Evolutionary conservation across 73 alveolate genomes (phyloP), one percentile per base, ranked within the genome.

Genomic region (Paramecium tetraurelia): DNA sequence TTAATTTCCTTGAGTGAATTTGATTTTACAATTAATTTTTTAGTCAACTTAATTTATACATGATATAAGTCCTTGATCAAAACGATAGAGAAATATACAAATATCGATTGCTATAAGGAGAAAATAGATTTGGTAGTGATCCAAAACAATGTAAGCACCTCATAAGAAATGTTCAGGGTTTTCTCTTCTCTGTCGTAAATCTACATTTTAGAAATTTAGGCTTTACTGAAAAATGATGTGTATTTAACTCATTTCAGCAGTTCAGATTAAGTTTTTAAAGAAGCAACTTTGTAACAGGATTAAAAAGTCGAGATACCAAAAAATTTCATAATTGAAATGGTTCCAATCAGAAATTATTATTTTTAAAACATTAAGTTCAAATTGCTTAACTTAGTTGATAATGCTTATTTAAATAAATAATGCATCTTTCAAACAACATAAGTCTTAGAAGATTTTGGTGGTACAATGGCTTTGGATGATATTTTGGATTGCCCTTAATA

Each of bases 91-190:
- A 36, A 38, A 31, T 72, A 12, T 33, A 33, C 31, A 72, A 40
- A 72, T 72, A 72, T 72, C 5, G 16, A 38, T 38, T 72, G 59
- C 1, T 72, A 36, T 14, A 31, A 14, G 86, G 86, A 14, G 86
- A 72, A 36, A 72, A 72, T 38, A 72, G 14, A 11, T 72, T 72
- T 38, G 86, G 86, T 36, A 72, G 86, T 40, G 86, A 72, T 38
- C 33, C 68, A 16, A 72, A 35, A 21, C 0, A 72, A 29, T 72
- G 86, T 72, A 20, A 33, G 35, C 40, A 35, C 33, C 18, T 40
- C 9, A 72, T 72, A 0, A 31, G 68, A 72, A 40, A 40, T 36
- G 86, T 72, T 72, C 24, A 72, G 38, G 18, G 36, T 14, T 33
- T 72, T 7, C 86, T 72, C 33, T 72, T 72, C 59, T 36, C 40